Evolutionary conservation across 2,329 filamentous ascomycete species (phyloP), one percentile per base, ranked within the genome.

Genomic region (Lasiodiplodia theobromae): DNA sequence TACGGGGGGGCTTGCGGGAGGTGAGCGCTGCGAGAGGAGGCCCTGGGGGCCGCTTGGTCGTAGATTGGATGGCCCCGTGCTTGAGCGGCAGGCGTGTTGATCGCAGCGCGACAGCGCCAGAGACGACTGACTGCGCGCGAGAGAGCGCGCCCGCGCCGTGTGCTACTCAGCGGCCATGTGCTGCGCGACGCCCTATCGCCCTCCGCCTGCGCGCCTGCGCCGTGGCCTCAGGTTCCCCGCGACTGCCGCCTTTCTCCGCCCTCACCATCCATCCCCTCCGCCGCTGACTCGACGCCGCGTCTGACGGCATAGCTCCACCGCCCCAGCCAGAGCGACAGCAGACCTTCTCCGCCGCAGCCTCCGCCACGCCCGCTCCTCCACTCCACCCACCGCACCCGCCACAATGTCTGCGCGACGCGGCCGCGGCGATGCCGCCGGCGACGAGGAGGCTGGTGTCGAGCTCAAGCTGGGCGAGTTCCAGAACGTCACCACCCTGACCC

Each of bases 401-500:
- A 18, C 68, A 72, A 79, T 79, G 77, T 77, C 78, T 54, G 76
- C 74, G 66, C 51, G 52, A 53, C 66, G 66, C 66, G 54, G 66
- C 54, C 66, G 66, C 49, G 77, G 77, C 73, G 70, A 71, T 71
- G 53, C 70, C 69, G 31, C 70, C 72, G 57, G 76, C 77, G 94
- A 97, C 79, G 95, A 98, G 81, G 94, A 97, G 83, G 94, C 95
- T 28, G 89, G 91, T 62, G 85, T 88, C 8, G 89, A 89, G 67
- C 89, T 98, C 71, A 92, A 91, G 79, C 91, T 99, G 12, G 96
- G 96, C 82, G 95, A 97, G 78, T 97, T 98, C 82, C 89, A 96
- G 74, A 86, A 95, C 76, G 94, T 96, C 72, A 93, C 96, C 78
- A 95, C 94, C 6, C 86, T 99, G 71, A 97, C 94, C 56, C 88